Evolutionary conservation across 768 basidiomycete species (phyloP).

Genomic region (Boletus rufocinnamomeus): DNA sequence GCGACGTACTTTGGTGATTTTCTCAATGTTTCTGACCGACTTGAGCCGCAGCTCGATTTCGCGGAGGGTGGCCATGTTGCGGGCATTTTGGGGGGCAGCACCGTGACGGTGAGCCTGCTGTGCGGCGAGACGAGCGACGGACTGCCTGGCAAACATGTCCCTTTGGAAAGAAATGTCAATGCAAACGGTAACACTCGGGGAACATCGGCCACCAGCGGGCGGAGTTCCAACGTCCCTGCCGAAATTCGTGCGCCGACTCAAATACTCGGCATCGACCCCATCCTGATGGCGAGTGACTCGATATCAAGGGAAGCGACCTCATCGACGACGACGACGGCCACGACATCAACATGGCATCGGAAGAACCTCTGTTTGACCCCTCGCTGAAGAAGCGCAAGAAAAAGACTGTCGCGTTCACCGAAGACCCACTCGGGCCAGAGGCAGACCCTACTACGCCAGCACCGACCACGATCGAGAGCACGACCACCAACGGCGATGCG

Average conservation of each 20-base stretch:
- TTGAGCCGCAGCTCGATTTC: constrained; percentile 96
- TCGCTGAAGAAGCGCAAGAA: constrained; percentile 88
- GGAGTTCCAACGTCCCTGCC: constrained; percentile 25
- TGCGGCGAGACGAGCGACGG: constrained; percentile 44
- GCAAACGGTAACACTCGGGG: constrained; percentile 19
- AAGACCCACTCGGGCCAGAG: constrained; percentile 80
- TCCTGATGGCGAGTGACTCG: constrained; percentile 11
- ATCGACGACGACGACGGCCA: constrained; percentile 22
- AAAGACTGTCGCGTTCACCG: constrained; percentile 81
- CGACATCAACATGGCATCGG: constrained; percentile 49
- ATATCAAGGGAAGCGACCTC: constrained; percentile 13
- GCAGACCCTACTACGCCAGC: constrained; percentile 81
- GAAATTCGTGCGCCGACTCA: constrained; percentile 25
- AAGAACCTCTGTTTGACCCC: constrained; percentile 80
- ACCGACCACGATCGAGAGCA: constrained; percentile 69
- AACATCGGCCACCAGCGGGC: constrained; percentile 43
- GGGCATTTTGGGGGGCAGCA: constrained; percentile 50
- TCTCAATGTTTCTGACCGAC: constrained; percentile 97
- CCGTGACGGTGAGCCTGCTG: constrained; percentile 42
- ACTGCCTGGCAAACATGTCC: constrained; percentile 52
- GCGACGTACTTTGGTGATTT: constrained; percentile 91
- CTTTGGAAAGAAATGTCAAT: constrained; percentile 7
- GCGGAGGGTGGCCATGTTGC: constrained; percentile 96
- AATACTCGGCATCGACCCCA: constrained; percentile 28
- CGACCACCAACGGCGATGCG: constrained; percentile 66